Evolutionary conservation across 306 rosid genomes (phyloP), one percentile per base, ranked within the genome.

Genomic region (Trifolium subterraneum): DNA sequence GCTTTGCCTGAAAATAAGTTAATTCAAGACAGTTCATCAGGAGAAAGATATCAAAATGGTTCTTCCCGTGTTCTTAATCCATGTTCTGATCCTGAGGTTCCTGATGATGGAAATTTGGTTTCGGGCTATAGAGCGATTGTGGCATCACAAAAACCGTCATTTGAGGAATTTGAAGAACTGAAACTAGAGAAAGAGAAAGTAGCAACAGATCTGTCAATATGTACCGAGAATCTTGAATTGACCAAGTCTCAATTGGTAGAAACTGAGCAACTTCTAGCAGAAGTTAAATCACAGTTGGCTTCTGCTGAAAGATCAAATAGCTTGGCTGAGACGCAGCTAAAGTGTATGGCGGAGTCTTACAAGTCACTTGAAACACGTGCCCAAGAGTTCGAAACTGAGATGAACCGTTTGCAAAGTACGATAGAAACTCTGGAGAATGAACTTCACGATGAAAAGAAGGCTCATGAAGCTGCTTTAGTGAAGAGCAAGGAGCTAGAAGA

Each of bases 281-380:
- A 95, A 74, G 89, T 85, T 61, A 88, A 86, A 82, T 90, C 84
- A 79, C 93, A 90, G 19, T 81, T 95, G 77, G 87, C 92, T 71
- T 90, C 94, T 66, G 88, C 92, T 74, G 80, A 82, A 76, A 90
- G 84, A 35, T 87, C 99, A 41, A 95, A 92, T 84, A 85, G 96
- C 85, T 80, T 95, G 74, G 80, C 93, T 45, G 99, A 95, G 84
- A 95, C 99, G 1, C 99, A 95, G 90, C 88, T 95, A 55, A 95
- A 90, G 82, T 95, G 99, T 69, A 92, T 95, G 99, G 97, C 96
- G 68, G 98, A 95, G 76, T 95, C 99, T 0, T 95, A 95, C 81
- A 84, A 95, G 65, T 88, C 96, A 69, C 97, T 95, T 66, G 99
- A 95, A 84, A 79, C 84, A 31, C 92, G 92, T 29, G 81, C 97